These are phyloP conservation scores for Daldinia sp. DNA, from an alignment of 2,329 filamentous ascomycete species.

Conservation along the genomic window DNA sequence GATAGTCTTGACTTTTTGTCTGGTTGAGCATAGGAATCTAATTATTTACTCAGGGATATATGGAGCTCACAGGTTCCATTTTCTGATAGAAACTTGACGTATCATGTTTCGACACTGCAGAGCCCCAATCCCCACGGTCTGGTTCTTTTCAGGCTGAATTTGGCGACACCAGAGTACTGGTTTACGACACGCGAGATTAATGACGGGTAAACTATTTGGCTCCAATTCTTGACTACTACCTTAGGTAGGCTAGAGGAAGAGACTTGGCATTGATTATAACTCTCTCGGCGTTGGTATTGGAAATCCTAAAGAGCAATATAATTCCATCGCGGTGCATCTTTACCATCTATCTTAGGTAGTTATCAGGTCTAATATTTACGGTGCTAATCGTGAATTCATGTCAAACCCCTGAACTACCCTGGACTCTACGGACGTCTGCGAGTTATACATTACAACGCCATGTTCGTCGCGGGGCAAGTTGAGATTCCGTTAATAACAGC, in stretches of 20 bases:
- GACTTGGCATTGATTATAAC: not conserved
- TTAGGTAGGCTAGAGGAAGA: not conserved
- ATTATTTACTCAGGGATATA: not conserved
- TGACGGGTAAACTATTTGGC: constrained; percentile 5
- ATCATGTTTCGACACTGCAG: constrained; percentile 20
- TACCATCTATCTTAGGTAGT: too few species aligned
- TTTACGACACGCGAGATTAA: constrained; percentile 11
- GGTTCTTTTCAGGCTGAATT: constrained; percentile 40
- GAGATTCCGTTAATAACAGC: not conserved
- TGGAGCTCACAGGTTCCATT: not conserved
- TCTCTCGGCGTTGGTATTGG: not conserved
- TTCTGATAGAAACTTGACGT: constrained; percentile 20
- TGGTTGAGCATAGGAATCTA: not conserved
- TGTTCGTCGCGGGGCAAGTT: too few species aligned
- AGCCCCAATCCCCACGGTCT: constrained; percentile 29
- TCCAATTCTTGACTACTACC: not conserved
- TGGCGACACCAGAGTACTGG: constrained; percentile 21
- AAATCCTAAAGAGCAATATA: too few species aligned
- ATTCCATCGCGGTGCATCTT: too few species aligned
- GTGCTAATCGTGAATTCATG: too few species aligned
- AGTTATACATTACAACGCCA: too few species aligned
- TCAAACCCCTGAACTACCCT: too few species aligned
- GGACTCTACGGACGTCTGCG: too few species aligned
- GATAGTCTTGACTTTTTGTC: not conserved
- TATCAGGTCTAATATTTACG: too few species aligned